These are phyloP conservation scores for Cunninghamia lanceolata DNA, from an alignment of 75 land plant species.

Conservation along the genomic window DNA sequence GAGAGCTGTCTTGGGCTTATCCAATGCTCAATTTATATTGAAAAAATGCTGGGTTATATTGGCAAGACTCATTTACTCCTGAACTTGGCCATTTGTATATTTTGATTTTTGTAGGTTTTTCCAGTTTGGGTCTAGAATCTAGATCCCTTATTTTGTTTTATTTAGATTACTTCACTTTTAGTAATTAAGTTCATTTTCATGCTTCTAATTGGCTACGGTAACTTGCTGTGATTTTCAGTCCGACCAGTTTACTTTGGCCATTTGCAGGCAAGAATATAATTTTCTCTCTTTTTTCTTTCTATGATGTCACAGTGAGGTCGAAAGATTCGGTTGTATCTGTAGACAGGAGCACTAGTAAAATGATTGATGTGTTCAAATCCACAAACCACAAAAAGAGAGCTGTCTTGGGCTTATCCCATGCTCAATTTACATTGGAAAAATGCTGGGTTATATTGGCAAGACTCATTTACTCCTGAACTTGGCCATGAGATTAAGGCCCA, in stretches of 20 bases:
- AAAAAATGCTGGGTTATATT: neutral
- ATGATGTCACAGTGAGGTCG: neutral
- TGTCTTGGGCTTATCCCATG: neutral
- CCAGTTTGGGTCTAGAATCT: neutral
- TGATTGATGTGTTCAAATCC: neutral
- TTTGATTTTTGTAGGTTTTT: neutral
- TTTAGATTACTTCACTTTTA: neutral
- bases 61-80: neutral
- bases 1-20: neutral
- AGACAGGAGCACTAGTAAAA: neutral
- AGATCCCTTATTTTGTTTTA: neutral
- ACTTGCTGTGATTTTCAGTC: neutral
- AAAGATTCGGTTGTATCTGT: neutral
- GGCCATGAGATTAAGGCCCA: neutral
- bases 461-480: neutral
- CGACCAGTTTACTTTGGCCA: neutral
- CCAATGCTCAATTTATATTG: neutral
- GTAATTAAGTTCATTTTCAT: neutral
- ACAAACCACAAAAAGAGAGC: neutral
- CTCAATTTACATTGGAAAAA: neutral
- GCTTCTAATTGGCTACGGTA: neutral
- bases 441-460: neutral
- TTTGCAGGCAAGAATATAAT: neutral
- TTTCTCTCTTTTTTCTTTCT: neutral
- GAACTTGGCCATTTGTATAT: neutral